Evolutionary conservation across 352 stramenopile species (phyloP), one percentile per base, ranked within the genome.

Genomic region (Phytopythium aichiense): DNA sequence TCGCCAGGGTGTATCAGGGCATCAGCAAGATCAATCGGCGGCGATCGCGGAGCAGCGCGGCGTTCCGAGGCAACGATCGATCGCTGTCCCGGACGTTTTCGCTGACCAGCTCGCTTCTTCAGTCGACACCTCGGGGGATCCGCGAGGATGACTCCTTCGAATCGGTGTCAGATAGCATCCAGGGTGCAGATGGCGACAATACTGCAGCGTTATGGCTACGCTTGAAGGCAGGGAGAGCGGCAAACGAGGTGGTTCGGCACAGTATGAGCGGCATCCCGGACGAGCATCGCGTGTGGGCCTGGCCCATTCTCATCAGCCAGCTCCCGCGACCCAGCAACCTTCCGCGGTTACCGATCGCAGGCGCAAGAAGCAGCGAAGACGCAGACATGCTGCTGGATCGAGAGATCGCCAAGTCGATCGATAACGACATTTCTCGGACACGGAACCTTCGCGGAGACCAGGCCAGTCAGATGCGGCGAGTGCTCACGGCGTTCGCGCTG

Each of bases 371-470:
- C 7, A 73, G 73, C 22, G 69, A 77, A 16, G 77, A 84, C 54
- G 65, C 79, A 59, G 74, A 79, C 56, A 64, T 64, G 45, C 61
- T 82, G 15, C 56, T 92, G 49, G 84, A 92, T 31, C 67, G 76
- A 49, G 81, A 94, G 66, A 73, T 92, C 11, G 66, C 76, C 30
- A 91, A 89, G 55, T 86, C 83, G 22, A 92, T 94, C 50, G 85
- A 94, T 46, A 92, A 89, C 45, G 85, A 94, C 42, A 89, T 94
- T 23, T 76, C 71, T 0, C 81, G 85, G 5, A 94, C 85, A 18
- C 68, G 79, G 4, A 85, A 86, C 57, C 63, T 91, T 16, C 64
- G 74, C 22, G 67, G 79, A 9, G 75, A 81, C 33, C 77, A 89
- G 67, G 68, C 76, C 7, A 62, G 68, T 28, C 68, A 76, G 13